Percentiles rank a stretch among this genome's conserved stretches.
Evolutionary conservation across 352 stramenopile genomes (phyloP).

Genomic region (Phytophthora melonis): DNA sequence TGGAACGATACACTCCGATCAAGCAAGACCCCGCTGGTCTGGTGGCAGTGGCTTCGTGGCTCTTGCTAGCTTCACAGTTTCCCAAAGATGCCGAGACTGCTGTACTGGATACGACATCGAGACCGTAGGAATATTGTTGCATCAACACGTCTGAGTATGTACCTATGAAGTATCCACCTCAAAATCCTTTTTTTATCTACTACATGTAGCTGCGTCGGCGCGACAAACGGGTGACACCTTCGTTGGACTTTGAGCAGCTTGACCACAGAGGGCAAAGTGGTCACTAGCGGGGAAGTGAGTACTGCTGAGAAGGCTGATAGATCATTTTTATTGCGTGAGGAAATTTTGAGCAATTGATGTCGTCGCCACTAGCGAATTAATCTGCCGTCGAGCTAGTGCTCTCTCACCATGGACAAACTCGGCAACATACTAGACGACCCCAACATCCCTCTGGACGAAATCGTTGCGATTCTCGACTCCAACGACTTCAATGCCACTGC

Average conservation of each 20-base stretch:
- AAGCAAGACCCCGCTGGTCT: background rate
- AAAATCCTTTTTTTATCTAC: slow-evolving; percentile 11
- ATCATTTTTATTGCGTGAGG: background rate
- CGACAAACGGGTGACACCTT: background rate
- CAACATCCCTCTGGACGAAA: slow-evolving; percentile 17
- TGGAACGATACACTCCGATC: background rate
- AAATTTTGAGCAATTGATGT: background rate
- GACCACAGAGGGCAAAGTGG: slow-evolving; percentile 2
- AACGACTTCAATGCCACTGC: slow-evolving; percentile 16
- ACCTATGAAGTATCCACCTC: slow-evolving; percentile 19
- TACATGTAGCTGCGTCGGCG: background rate
- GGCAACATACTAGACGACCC: slow-evolving; percentile 6
- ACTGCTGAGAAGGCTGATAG: background rate
- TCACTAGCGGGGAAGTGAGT: background rate
- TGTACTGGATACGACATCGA: background rate
- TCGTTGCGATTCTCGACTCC: slow-evolving; percentile 26
- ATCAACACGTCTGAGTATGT: background rate
- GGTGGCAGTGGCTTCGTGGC: background rate
- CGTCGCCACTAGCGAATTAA: slow-evolving; percentile 20
- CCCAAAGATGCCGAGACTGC: background rate
- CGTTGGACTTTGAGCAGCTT: slow-evolving; percentile 4
- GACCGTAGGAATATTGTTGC: background rate
- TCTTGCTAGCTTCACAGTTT: background rate
- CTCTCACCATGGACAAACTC: slow-evolving; percentile 9
- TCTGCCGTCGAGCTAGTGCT: background rate